These are phyloP conservation scores for Microdochium paspali DNA, from an alignment of 2,329 filamentous ascomycete genomes.

Conservation along the genomic window DNA sequence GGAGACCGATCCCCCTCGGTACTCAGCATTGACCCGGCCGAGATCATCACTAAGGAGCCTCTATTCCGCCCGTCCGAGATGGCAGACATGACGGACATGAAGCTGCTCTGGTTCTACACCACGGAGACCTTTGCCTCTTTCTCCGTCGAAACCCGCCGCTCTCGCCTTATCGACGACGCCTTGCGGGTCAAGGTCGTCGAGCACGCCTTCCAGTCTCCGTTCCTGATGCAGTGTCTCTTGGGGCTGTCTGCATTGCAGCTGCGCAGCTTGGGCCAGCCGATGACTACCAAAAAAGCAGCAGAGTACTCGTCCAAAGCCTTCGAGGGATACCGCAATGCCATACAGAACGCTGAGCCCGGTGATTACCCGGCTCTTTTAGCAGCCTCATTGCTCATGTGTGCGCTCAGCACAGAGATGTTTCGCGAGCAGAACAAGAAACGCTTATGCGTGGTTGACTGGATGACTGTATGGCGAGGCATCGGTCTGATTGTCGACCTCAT, in stretches of 20 bases:
- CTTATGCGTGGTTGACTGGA: constrained; percentile 46
- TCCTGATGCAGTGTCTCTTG: constrained; percentile 46
- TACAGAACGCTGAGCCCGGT: constrained; percentile 32
- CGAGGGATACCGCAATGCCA: constrained; percentile 40
- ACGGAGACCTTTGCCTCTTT: constrained; percentile 35
- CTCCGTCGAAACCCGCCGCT: constrained; percentile 25
- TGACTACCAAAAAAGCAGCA: constrained; percentile 27
- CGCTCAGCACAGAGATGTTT: constrained; percentile 39
- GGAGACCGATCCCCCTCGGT: not conserved
- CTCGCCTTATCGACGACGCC: constrained; percentile 27
- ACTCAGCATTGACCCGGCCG: not conserved
- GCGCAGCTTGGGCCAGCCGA: constrained; percentile 26
- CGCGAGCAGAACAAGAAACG: constrained; percentile 32
- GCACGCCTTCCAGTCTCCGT: constrained; percentile 40
- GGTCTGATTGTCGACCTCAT: constrained; percentile 35
- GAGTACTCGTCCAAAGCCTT: constrained; percentile 39
- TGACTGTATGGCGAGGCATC: constrained; percentile 44
- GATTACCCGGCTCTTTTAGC: constrained; percentile 41
- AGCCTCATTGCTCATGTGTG: constrained; percentile 41
- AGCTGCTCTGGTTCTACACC: constrained; percentile 46
- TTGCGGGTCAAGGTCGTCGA: constrained; percentile 37
- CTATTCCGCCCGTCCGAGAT: constrained; percentile 22
- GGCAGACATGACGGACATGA: constrained; percentile 34
- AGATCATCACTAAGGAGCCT: constrained; percentile 20
- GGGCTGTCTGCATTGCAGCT: constrained; percentile 41